Evolutionary conservation across 345 rosid species (phyloP).

Genomic region (Microthlaspi erraticum): DNA sequence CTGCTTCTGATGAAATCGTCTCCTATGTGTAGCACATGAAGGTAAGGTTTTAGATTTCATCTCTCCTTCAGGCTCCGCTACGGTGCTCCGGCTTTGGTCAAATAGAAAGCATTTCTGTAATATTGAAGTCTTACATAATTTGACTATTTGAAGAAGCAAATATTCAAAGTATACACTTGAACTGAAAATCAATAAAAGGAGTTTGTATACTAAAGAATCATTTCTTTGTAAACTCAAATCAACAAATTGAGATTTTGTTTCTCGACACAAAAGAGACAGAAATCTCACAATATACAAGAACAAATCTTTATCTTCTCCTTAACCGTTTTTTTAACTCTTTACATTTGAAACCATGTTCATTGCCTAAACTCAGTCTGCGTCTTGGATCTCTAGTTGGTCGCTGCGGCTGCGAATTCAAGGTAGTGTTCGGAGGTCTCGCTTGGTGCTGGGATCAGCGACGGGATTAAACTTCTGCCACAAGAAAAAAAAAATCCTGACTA

Average conservation of each 20-base stretch:
- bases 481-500: too few relatives aligned
- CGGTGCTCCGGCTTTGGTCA: too few relatives aligned
- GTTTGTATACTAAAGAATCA: slow-evolving; percentile 14
- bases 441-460: slow-evolving; percentile 75
- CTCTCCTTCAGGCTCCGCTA: too few relatives aligned
- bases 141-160: too few relatives aligned
- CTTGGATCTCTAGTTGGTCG: slow-evolving; percentile 53
- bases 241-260: slow-evolving; percentile 3
- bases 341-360: slow-evolving; percentile 45
- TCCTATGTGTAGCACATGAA: too few relatives aligned
- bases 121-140: too few relatives aligned
- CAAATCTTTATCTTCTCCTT: slow-evolving; percentile 10
- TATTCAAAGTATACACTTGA: background rate
- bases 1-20: background rate
- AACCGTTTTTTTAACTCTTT: slow-evolving; percentile 11
- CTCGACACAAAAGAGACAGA: slow-evolving; percentile 17
- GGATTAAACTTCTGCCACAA: too few relatives aligned
- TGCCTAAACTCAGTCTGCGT: slow-evolving; percentile 57
- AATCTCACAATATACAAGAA: slow-evolving; percentile 32
- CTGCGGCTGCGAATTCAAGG: slow-evolving; percentile 46
- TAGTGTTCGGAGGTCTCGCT: slow-evolving; percentile 55
- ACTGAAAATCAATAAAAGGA: background rate
- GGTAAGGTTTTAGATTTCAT: too few relatives aligned
- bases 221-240: slow-evolving; percentile 16
- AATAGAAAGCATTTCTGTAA: too few relatives aligned